These are phyloP conservation scores for Puccinia coronata DNA, from an alignment of 1,284 basidiomycete species.

Conservation along the genomic window DNA sequence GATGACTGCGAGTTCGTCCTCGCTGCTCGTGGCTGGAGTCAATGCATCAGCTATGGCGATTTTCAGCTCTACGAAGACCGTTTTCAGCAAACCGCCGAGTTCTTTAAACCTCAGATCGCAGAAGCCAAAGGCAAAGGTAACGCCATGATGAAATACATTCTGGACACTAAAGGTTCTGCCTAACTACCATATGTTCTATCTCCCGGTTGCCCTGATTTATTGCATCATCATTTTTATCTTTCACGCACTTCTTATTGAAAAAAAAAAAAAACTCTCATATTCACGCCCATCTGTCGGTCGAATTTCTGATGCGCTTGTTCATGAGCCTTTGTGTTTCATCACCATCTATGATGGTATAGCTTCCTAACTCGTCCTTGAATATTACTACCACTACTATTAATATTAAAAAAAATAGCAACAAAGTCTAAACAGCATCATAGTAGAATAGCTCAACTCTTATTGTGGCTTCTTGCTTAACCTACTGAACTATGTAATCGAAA, in stretches of 20 bases:
- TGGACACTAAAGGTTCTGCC: constrained; percentile 15
- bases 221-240: not conserved
- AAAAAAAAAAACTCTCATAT: no score
- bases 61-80: constrained; percentile 83
- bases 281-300: not conserved
- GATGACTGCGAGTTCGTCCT: constrained; percentile 93
- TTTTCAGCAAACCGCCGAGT: constrained; percentile 71
- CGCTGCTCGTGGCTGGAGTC: constrained; percentile 93
- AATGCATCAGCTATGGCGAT: constrained; percentile 86
- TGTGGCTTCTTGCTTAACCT: not conserved
- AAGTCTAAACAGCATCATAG: not conserved
- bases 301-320: not conserved
- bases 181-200: not conserved
- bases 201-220: not conserved
- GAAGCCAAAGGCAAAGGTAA: constrained; percentile 57
- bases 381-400: not conserved
- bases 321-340: not conserved
- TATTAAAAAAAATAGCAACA: not conserved
- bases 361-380: not conserved
- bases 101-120: constrained; percentile 57
- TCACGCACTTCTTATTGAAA: no score
- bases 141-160: constrained; percentile 58
- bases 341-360: not conserved
- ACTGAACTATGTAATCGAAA: not conserved
- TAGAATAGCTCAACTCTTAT: no score